phyloP scores from a whole-genome alignment of 129 eudicot species.

The Pseudognaphalium luteoalbum region DNA sequence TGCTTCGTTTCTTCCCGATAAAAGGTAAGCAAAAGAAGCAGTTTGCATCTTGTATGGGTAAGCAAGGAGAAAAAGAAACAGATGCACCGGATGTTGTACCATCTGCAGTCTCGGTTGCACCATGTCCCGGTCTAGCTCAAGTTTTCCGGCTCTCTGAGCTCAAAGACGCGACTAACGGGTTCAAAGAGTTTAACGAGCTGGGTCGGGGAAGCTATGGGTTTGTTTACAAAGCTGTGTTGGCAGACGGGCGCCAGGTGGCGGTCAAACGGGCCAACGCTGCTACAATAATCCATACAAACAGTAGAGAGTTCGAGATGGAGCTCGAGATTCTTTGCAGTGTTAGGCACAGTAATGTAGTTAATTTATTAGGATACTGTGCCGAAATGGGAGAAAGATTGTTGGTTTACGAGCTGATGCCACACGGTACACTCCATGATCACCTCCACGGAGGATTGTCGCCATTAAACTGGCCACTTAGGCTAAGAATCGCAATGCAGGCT shows the following conservation, averaged over 20 bases:
- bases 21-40: constrained; percentile 54
- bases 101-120: constrained; percentile 51
- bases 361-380: constrained; percentile 81
- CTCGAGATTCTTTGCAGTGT: constrained; percentile 83
- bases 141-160: constrained; percentile 86
- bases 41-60: constrained; percentile 55
- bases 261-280: constrained; percentile 98
- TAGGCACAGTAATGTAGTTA: constrained; percentile 79
- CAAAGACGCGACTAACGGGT: constrained; percentile 94
- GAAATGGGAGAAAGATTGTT: constrained; percentile 95
- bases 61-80: constrained; percentile 45
- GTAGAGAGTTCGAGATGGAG: constrained; percentile 80
- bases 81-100: constrained; percentile 43
- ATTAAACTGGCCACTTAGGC: constrained; percentile 65
- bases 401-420: constrained; percentile 87
- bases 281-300: constrained; percentile 85
- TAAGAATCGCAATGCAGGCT: constrained; percentile 80
- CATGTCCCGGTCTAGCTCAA: constrained; percentile 83
- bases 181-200: constrained; percentile 94
- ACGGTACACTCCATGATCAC: constrained; percentile 89
- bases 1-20: constrained; percentile 42
- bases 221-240: constrained; percentile 80
- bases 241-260: constrained; percentile 89
- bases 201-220: constrained; percentile 97
- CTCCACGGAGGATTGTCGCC: constrained; percentile 86